Evolutionary conservation across 305 asterid genomes (phyloP).

Genomic region (Plantago lanceolata): DNA sequence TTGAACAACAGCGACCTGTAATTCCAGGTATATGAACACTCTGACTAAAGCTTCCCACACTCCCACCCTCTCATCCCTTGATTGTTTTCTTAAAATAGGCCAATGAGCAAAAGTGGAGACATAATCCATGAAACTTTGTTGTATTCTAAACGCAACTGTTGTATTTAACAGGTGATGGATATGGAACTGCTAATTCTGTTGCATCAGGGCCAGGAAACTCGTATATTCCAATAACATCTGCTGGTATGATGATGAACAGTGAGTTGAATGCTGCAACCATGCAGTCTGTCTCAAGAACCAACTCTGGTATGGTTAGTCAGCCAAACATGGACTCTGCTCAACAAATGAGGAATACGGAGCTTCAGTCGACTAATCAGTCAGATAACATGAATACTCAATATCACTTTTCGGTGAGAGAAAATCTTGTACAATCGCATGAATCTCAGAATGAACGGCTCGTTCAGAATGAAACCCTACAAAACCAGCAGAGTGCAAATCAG

Average conservation of each 20-base stretch:
- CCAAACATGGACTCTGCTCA: constrained; percentile 45
- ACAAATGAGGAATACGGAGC: constrained; percentile 46
- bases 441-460: no score
- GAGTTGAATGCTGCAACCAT: constrained; percentile 49
- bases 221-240: constrained; percentile 50
- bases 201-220: constrained; percentile 63
- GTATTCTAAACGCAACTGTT: constrained; percentile 27
- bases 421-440: constrained; percentile 50
- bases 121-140: constrained; percentile 12
- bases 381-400: constrained; percentile 57
- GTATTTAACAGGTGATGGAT: constrained; percentile 61
- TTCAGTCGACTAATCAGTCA: constrained; percentile 46
- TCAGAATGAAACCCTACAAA: constrained; percentile 56
- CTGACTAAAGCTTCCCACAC: constrained; percentile 12
- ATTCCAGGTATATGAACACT: constrained; percentile 52
- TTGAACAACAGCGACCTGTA: constrained; percentile 58
- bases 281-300: constrained; percentile 56
- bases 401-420: constrained; percentile 54
- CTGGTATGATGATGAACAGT: constrained; percentile 42
- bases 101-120: constrained; percentile 2
- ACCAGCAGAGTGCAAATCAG: constrained; percentile 60
- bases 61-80: constrained; percentile 17
- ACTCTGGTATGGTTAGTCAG: constrained; percentile 56
- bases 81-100: background rate
- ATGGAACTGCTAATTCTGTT: constrained; percentile 54